Evolutionary conservation across 2,329 filamentous ascomycete genomes (phyloP).

Genomic region (Cercospora sp.): DNA sequence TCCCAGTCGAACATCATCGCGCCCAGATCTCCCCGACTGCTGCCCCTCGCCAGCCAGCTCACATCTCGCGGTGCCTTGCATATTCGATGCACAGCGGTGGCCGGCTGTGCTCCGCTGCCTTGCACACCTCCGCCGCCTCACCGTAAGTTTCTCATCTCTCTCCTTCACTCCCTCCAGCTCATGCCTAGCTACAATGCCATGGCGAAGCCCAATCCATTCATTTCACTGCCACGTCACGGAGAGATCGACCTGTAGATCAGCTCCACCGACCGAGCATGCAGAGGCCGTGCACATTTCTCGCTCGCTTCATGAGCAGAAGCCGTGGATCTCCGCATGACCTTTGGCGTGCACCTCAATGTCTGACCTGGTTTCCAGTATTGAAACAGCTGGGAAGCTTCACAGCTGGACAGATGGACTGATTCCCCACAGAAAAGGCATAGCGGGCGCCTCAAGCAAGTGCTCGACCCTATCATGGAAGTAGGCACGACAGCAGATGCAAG

Average conservation of each 20-base stretch:
- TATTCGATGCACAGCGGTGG: background rate
- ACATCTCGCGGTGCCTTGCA: background rate
- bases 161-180: too few relatives aligned
- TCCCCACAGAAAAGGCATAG: too few relatives aligned
- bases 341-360: too few relatives aligned
- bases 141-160: background rate
- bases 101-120: background rate
- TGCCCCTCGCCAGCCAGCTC: background rate
- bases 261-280: background rate
- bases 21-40: background rate
- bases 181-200: background rate
- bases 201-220: background rate
- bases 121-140: background rate
- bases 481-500: background rate
- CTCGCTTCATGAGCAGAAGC: background rate
- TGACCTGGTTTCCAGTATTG: too few relatives aligned
- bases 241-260: background rate
- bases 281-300: background rate
- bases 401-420: too few relatives aligned
- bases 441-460: too few relatives aligned
- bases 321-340: too few relatives aligned
- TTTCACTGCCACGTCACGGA: background rate
- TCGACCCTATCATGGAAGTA: background rate
- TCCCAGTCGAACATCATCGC: slow-evolving; percentile 4
- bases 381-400: too few relatives aligned